These are phyloP conservation scores for Aspergillus intermedius DNA, from an alignment of 2,329 filamentous ascomycete genomes.

Conservation along the genomic window DNA sequence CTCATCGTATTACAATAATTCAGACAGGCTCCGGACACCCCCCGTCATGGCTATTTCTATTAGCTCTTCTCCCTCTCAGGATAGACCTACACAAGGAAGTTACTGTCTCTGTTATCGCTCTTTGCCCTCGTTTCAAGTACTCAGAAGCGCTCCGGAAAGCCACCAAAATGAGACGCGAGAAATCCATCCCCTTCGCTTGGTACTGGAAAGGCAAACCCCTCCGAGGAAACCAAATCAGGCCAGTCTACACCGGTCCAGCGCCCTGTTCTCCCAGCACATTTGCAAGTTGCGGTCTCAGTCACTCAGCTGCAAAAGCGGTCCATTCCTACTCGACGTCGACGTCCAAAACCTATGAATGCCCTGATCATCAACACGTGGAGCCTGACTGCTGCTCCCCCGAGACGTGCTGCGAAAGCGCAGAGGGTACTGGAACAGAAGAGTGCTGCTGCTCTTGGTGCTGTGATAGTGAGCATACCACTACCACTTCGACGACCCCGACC, in stretches of 20 bases:
- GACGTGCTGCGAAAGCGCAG: background rate
- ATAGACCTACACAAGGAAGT: no score
- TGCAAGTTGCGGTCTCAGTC: background rate
- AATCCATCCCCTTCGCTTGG: slow-evolving; percentile 15
- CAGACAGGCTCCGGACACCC: background rate
- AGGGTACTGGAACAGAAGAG: background rate
- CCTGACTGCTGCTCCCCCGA: background rate
- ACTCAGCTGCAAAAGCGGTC: background rate
- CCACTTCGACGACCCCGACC: no score
- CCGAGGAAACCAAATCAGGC: slow-evolving; percentile 2
- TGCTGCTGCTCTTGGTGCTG: background rate
- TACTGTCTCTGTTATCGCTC: background rate
- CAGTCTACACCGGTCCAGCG: slow-evolving; percentile 3
- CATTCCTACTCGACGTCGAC: no score
- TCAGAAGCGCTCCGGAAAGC: background rate
- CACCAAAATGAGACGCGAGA: slow-evolving; percentile 3
- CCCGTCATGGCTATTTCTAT: background rate
- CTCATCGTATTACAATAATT: background rate
- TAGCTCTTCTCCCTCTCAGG: background rate
- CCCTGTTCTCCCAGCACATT: background rate
- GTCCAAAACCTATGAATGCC: no score
- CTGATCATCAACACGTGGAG: background rate
- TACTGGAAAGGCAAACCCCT: slow-evolving; percentile 19
- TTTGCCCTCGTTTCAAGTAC: background rate
- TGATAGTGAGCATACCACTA: background rate